Base-by-base conservation (phyloP, 1,284 basidiomycete species). In the Trichosporon faecale region DNA sequence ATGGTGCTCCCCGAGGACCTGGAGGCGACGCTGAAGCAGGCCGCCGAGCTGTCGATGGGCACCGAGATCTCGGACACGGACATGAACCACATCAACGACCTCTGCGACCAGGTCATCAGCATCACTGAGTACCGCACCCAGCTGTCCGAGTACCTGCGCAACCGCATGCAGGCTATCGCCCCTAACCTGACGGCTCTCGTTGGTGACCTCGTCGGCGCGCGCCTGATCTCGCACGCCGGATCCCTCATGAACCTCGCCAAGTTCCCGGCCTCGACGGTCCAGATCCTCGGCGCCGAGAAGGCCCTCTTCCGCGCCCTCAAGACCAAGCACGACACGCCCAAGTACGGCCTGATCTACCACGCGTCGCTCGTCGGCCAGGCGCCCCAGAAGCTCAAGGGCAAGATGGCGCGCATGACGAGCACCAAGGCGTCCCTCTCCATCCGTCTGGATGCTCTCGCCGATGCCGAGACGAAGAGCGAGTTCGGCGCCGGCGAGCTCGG, bases 381-480 rank as follows among this genome's bases (percentile, higher is more conserved):
- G 68, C 94, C 96, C 65, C 94, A 95, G 76, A 98, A 98, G 86
- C 88, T 98, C 75, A 99, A 99, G 88, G 97, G 96, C 79, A 99
- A 99, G 90, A 98, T 99, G 96, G 97, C 97, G 14, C 92, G 97
- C 77, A 99, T 99, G 96, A 94, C 98, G 33, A 95, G 96, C 46
- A 98, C 96, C 72, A 98, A 98, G 87, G 91, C 96, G 3, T 93
- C 96, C 0, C 89, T 99, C 11, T 97, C 95, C 4, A 94, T 96
- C 78, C 94, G 96, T 83, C 92, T 98, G 57, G 96, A 99, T 77
- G 96, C 96, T 6, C 89, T 99, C 57, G 91, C 95, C 29, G 95
- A 98, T 75, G 87, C 90, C 27, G 94, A 98, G 73, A 91, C 89
- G 79, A 97, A 98, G 84, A 93, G 93, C 0, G 92, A 92, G 71